Base-by-base conservation (phyloP, 225 moss, liverwort and hornwort genomes). In the Takakia lepidozioides region DNA sequence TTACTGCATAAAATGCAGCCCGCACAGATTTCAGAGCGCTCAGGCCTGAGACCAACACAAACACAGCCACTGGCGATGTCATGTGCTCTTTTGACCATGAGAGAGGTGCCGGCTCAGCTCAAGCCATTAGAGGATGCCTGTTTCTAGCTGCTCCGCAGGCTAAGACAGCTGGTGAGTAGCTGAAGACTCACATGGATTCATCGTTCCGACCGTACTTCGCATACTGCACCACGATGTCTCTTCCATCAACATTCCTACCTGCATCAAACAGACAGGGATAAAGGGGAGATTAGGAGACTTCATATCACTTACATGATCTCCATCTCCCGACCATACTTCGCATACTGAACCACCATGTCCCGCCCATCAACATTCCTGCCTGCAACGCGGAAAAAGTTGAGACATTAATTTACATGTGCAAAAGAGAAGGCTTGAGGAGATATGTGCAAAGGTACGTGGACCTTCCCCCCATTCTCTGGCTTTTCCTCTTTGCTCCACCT, bases 201-300 rank as follows among this genome's bases (percentile, higher is more conserved):
- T 79, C 78, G 48, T 79, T 79, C 46, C 78, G 73, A 16, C 78
- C 78, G 53, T 79, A 79, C 46, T 79, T 79, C 1, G 78, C 78
- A 63, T 67, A 66, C 56, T 79, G 78, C 73, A 79, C 78, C 38
- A 79, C 73, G 38, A 79, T 79, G 54, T 79, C 69, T 30, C 78
- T 73, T 48, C 78, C 78, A 57, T 79, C 78, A 38, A 79, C 78
- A 60, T 69, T 73, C 54, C 78, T 74, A 50, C 78, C 78, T 79
- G 57, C 62, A 57, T 51, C 29, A 14, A 56, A 26, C 43, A 38
- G 58, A 51, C 17, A 34, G 51, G 1, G 29, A 59, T 16, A 25
- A 56, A 65, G 20, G 44, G 55, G 8, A 39, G 0, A 55, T 58
- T 51, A 63, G 16, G 50, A 40, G 48, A 26, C 44, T 38, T 37